phyloP scores from a whole-genome alignment of 495 filamentous ascomycete genomes.

The Penicillium subrubescens region DNA sequence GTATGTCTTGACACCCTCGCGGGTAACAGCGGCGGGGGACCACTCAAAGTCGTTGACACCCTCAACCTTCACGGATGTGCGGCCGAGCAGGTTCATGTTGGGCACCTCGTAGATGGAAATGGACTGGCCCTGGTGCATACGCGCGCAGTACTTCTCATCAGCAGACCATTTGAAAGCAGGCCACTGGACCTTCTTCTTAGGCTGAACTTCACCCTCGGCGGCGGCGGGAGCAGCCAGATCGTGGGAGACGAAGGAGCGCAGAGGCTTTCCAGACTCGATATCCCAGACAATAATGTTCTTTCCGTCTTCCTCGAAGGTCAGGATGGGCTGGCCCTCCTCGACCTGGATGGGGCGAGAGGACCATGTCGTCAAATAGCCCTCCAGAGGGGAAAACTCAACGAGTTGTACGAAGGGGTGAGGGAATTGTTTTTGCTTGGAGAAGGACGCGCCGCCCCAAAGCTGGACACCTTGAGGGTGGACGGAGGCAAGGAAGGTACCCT shows the following conservation, averaged over 20 bases:
- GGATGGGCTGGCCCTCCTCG: conserved; percentile 74
- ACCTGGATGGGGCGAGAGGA: conserved; percentile 89
- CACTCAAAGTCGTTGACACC: conserved; percentile 98
- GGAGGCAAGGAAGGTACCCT: conserved; percentile 90
- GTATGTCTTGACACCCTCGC: conserved; percentile 81
- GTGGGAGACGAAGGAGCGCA: conserved; percentile 89
- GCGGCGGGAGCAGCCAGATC: conserved; percentile 64
- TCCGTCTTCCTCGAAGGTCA: conserved; percentile 90
- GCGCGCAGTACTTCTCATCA: conserved; percentile 94
- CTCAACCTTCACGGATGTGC: conserved; percentile 89
- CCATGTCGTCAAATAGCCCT: conserved; percentile 96
- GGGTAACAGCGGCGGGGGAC: conserved; percentile 77
- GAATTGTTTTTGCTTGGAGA: conserved; percentile 89
- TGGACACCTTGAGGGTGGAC: conserved; percentile 95
- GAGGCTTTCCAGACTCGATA: conserved; percentile 82
- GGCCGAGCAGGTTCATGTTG: conserved; percentile 86
- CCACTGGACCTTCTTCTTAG: conserved; percentile 93
- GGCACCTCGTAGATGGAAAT: conserved; percentile 95
- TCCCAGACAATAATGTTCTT: conserved; percentile 99
- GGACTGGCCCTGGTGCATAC: conserved; percentile 82
- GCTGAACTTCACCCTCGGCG: conserved; percentile 64
- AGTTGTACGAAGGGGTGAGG: conserved; percentile 93
- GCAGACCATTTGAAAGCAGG: conserved; percentile 99
- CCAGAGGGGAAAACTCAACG: conserved; percentile 90
- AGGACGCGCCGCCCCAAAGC: conserved; percentile 89